These are phyloP conservation scores for Tolypocladium ophioglossoides DNA, from an alignment of 2,329 filamentous ascomycete species.

Conservation along the genomic window DNA sequence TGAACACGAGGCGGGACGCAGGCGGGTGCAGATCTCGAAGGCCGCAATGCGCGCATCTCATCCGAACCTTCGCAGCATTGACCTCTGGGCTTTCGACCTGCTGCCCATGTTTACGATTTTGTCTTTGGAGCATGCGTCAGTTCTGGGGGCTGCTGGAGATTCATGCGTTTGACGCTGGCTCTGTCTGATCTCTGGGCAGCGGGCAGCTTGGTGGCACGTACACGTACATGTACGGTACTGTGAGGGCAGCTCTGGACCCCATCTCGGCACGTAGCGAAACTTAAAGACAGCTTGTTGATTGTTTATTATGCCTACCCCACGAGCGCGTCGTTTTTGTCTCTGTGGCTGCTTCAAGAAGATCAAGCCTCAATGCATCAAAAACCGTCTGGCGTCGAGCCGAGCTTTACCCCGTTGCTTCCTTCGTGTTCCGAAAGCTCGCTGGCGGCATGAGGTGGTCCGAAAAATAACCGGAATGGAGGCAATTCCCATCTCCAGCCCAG, in stretches of 20 bases:
- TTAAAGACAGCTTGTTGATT: background rate
- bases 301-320: no score
- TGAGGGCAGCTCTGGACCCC: background rate
- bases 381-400: background rate
- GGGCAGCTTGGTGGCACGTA: background rate
- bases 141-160: background rate
- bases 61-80: background rate
- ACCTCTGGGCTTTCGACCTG: no score
- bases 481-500: background rate
- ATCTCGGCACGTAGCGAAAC: background rate
- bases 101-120: no score
- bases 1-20: background rate
- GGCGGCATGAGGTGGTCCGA: background rate
- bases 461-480: background rate
- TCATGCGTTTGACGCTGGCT: background rate
- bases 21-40: background rate
- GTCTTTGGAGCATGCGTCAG: background rate
- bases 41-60: background rate
- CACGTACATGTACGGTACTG: no score
- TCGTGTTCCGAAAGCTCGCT: background rate
- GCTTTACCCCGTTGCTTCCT: background rate
- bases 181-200: background rate
- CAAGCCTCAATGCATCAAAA: no score
- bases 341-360: no score
- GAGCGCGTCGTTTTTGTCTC: no score